phyloP scores from a whole-genome alignment of 1,284 basidiomycete species.

The Moniliophthora roreri region DNA sequence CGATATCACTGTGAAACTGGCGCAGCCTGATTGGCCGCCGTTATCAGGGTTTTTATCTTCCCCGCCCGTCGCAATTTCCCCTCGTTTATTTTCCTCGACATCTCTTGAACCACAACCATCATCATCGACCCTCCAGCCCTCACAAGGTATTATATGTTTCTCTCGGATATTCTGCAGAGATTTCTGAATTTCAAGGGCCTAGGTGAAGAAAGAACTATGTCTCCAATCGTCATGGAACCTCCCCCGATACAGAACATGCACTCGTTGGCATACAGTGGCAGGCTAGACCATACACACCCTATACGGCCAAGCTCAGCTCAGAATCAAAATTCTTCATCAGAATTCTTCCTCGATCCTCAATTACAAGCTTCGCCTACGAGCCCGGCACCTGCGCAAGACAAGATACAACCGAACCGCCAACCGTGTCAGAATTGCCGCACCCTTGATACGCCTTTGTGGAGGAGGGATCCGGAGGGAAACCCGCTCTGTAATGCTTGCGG shows the following conservation, averaged over 20 bases:
- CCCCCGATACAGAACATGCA: constrained; percentile 44
- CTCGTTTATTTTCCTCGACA: constrained; percentile 33
- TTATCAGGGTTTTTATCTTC: constrained; percentile 23
- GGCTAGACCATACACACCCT: background rate
- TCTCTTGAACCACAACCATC: constrained; percentile 20
- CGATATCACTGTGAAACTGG: constrained; percentile 27
- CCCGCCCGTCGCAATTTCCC: constrained; percentile 31
- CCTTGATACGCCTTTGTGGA: constrained; percentile 77
- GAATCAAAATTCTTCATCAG: background rate
- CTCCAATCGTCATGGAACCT: constrained; percentile 43
- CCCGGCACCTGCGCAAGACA: background rate
- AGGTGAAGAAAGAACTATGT: constrained; percentile 29
- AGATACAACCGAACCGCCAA: constrained; percentile 29
- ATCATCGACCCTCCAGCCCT: constrained; percentile 7
- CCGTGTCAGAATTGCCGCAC: constrained; percentile 74
- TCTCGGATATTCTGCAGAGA: constrained; percentile 14
- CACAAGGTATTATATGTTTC: constrained; percentile 6
- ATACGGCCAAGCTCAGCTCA: background rate
- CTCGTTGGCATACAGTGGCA: background rate
- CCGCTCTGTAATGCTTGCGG: constrained; percentile 87
- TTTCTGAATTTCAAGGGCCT: constrained; percentile 12
- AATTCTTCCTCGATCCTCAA: constrained; percentile 9
- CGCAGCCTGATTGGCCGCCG: constrained; percentile 36
- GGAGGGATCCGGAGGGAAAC: constrained; percentile 77
- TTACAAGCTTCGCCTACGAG: background rate